Base-by-base conservation (phyloP, 495 filamentous ascomycete genomes). In the Schizothecium vesticola region DNA sequence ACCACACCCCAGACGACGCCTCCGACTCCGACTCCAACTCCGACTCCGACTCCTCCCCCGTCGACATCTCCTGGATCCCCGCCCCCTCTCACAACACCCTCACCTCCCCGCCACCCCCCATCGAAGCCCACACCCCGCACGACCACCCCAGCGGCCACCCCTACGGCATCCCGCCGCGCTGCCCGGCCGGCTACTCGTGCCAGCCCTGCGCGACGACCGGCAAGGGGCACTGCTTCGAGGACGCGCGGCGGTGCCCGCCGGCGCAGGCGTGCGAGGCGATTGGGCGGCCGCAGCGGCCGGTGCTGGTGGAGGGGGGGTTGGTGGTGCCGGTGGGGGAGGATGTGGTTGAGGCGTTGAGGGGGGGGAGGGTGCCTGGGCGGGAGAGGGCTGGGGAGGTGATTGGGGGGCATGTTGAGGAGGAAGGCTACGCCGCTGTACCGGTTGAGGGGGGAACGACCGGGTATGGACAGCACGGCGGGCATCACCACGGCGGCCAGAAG, bases 141-240 rank as follows among this genome's bases (percentile, higher is more conserved):
- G 29, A 68, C 33, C 55, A 68, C 55, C 28, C 25, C 22, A 25
- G n/a, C 60, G 24, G 56, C 24, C 43, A 59, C 28, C 55, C 51
- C 9, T 59, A 58, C 26, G 62, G 31, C 43, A 26, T 56, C 29
- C 55, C 9, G 3, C 61, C 62, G 1, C 23, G 22, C 4, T 71
- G 70, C 59, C 70, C 70, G 2, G 43, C 16, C 3, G 70, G 70
- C n/a, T 71, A 66, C 55, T 36, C 62, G 22, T 71, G 70, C 66
- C 66, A 63, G 24, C 63, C 66, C n/a, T 68, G 66, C 58, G n/a
- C 33, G 19, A 9, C 22, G 25, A 61, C 69, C 7, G 0, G 28
- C 0, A 31, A 31, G 28, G 36, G 66, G 29, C 26, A 28, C 26
- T 36, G 43, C 19, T 16, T 51, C 16, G 43, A 51, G 43, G 43